Percentiles rank a stretch among this genome's conserved stretches.
phyloP scores from a whole-genome alignment of 2,329 filamentous ascomycete genomes.

The Arthrinium puccinioides region DNA sequence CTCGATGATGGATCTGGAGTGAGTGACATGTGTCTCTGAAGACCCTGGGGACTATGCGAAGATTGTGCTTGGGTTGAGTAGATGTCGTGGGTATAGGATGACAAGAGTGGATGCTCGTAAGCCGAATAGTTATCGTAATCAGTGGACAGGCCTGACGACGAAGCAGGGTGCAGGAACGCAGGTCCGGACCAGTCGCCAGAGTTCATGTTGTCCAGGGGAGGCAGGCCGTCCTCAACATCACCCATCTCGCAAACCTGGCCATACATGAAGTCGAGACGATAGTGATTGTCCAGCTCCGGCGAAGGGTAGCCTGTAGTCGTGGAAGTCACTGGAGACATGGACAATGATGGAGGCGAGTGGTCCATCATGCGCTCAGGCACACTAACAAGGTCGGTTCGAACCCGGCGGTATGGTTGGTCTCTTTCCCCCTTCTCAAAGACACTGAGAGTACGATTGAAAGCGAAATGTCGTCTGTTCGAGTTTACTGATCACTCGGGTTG shows the following conservation, averaged over 20 bases:
- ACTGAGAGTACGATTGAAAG: too few species aligned
- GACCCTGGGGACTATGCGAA: slow-evolving; percentile 16
- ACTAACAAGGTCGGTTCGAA: too few species aligned
- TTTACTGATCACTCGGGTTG: too few species aligned
- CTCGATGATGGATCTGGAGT: slow-evolving; percentile 20
- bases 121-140: slow-evolving; percentile 45
- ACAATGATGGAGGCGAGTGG: slow-evolving; percentile 40
- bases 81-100: slow-evolving; percentile 37
- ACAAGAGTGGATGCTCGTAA: slow-evolving; percentile 33
- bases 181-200: slow-evolving; percentile 36
- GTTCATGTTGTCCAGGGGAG: slow-evolving; percentile 31
- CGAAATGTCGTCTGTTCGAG: too few species aligned
- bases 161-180: slow-evolving; percentile 29
- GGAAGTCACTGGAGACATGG: slow-evolving; percentile 34
- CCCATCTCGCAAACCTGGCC: slow-evolving; percentile 31
- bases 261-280: slow-evolving; percentile 35
- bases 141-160: slow-evolving; percentile 33
- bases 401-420: too few species aligned
- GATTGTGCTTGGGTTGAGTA: slow-evolving; percentile 34
- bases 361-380: too few species aligned
- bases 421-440: too few species aligned
- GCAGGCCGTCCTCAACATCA: slow-evolving; percentile 29
- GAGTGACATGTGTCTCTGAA: slow-evolving; percentile 21
- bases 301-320: slow-evolving; percentile 39
- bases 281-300: slow-evolving; percentile 35